A percentile compares a stretch with the other conserved stretches of the same genome.
Conservation (phyloP, 2,329 filamentous ascomycete genomes). For the Orbilia javanica region DNA sequence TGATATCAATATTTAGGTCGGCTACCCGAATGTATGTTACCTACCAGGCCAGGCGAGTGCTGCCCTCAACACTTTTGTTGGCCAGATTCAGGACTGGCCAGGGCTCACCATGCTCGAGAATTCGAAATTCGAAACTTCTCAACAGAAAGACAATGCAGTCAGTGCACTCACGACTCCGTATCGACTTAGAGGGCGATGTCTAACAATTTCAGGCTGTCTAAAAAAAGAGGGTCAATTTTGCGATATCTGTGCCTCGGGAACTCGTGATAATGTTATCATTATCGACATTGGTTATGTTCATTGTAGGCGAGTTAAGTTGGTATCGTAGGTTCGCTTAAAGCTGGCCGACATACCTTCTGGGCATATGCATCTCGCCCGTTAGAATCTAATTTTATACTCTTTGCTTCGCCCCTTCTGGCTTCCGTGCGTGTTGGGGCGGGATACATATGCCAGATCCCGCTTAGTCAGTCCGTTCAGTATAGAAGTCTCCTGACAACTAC, state of each 20-base stretch:
- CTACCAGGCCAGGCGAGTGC: neutral
- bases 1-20: no score
- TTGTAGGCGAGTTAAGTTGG: neutral
- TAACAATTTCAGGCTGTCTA: neutral
- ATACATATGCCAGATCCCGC: slow-evolving; percentile 45
- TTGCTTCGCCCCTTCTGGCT: slow-evolving; percentile 52
- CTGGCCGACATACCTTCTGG: slow-evolving; percentile 13
- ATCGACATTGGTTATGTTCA: neutral
- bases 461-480: slow-evolving; percentile 37
- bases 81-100: neutral
- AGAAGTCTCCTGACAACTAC: slow-evolving; percentile 6
- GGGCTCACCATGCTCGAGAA: neutral
- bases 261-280: slow-evolving; percentile 35
- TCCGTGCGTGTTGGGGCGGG: slow-evolving; percentile 32
- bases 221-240: neutral
- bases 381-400: slow-evolving; percentile 50
- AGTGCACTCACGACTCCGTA: neutral
- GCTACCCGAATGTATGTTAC: no score
- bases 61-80: neutral
- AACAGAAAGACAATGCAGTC: neutral
- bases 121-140: no score
- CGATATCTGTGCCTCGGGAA: slow-evolving; percentile 20
- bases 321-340: slow-evolving; percentile 45
- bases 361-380: slow-evolving; percentile 15
- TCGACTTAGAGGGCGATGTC: neutral